phyloP scores from a whole-genome alignment of 352 stramenopile species.

The Globisporangium carolinianum region DNA sequence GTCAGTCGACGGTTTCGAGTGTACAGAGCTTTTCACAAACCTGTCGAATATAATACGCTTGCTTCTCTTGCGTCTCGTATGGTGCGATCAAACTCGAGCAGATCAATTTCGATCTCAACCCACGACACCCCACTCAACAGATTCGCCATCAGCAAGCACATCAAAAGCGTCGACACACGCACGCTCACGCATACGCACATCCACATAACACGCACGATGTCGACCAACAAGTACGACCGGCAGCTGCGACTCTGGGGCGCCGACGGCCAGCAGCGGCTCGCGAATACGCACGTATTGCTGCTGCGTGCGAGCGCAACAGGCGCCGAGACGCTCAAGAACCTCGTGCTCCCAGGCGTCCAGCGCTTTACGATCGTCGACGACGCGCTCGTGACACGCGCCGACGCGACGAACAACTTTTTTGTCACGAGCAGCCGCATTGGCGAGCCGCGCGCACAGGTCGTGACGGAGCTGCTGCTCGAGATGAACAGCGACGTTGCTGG shows the following conservation, averaged over 20 bases:
- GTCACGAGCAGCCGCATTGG: slow-evolving; percentile 49
- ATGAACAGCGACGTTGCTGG: slow-evolving; percentile 95
- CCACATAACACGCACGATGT: not conserved
- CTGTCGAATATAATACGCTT: too few relatives aligned
- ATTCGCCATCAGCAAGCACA: too few relatives aligned
- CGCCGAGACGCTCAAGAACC: slow-evolving; percentile 98
- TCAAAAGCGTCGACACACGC: too few relatives aligned
- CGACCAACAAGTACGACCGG: slow-evolving; percentile 96
- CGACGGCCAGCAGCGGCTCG: slow-evolving; percentile 89
- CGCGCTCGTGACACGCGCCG: slow-evolving; percentile 47
- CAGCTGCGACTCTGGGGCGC: slow-evolving; percentile 97
- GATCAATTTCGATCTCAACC: too few relatives aligned
- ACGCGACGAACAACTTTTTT: slow-evolving; percentile 94
- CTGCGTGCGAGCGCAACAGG: slow-evolving; percentile 89
- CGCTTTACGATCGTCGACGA: slow-evolving; percentile 94
- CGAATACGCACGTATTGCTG: slow-evolving; percentile 86
- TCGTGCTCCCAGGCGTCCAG: slow-evolving; percentile 88
- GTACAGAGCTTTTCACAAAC: too few relatives aligned
- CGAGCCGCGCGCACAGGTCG: slow-evolving; percentile 70
- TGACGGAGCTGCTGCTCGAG: slow-evolving; percentile 86
- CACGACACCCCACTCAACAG: too few relatives aligned
- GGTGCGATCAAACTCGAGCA: too few relatives aligned
- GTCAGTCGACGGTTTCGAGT: too few relatives aligned
- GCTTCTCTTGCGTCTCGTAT: too few relatives aligned
- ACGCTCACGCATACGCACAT: too few relatives aligned